These are phyloP conservation scores for Apiospora pterosperma DNA, from an alignment of 2,329 filamentous ascomycete genomes.

Conservation along the genomic window DNA sequence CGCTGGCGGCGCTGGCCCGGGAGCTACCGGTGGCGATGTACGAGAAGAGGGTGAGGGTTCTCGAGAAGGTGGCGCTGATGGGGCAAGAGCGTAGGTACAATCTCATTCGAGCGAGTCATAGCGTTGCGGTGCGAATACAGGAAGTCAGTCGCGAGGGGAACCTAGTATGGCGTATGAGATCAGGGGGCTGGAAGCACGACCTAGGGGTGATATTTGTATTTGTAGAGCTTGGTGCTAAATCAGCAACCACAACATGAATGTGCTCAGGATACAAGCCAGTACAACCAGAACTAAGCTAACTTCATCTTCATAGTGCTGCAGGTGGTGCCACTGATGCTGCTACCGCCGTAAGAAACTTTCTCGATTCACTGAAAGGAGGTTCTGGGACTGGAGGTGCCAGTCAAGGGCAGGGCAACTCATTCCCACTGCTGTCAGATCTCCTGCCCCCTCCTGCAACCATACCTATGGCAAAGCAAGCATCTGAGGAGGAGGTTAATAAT, in stretches of 20 bases:
- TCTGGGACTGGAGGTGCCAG: slow-evolving; percentile 34
- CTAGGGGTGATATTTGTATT: background rate
- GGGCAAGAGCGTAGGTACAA: slow-evolving; percentile 96
- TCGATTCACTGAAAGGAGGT: slow-evolving; percentile 71
- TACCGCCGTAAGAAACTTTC: slow-evolving; percentile 80
- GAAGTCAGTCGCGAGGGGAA: background rate
- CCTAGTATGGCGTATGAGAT: background rate
- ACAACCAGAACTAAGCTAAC: slow-evolving; percentile 37
- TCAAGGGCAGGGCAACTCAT: slow-evolving; percentile 57
- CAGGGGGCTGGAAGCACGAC: background rate
- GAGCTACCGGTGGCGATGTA: slow-evolving; percentile 86
- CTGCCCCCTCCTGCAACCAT: slow-evolving; percentile 76
- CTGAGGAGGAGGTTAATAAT: slow-evolving; percentile 65
- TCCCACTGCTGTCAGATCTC: slow-evolving; percentile 82
- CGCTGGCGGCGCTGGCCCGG: slow-evolving; percentile 79
- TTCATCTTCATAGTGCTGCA: slow-evolving; percentile 49
- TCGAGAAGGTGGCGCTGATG: slow-evolving; percentile 91
- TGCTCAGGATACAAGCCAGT: slow-evolving; percentile 4
- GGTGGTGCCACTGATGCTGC: slow-evolving; percentile 65
- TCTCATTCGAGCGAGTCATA: slow-evolving; percentile 2
- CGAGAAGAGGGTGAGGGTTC: slow-evolving; percentile 85
- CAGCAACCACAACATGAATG: slow-evolving; percentile 4
- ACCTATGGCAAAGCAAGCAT: slow-evolving; percentile 65
- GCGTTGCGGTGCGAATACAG: background rate
- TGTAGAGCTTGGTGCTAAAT: slow-evolving; percentile 7